Evolutionary conservation across 148 eudicot species (phyloP).

Genomic region (Talinum fruticosum): DNA sequence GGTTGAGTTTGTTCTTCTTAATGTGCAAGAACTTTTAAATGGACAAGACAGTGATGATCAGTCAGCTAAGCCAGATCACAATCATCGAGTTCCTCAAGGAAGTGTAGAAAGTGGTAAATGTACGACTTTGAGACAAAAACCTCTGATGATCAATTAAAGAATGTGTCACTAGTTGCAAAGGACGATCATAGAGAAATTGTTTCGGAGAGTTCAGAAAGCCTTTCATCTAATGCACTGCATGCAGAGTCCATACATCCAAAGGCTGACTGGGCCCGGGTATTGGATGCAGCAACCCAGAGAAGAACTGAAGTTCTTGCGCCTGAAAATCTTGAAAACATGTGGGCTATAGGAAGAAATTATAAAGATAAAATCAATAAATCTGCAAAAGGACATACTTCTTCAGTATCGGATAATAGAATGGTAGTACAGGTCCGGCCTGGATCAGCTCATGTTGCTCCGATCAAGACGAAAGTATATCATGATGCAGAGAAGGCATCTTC

Average conservation of each 20-base stretch:
- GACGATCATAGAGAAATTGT: slow-evolving; percentile 29
- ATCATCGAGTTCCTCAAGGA: slow-evolving; percentile 35
- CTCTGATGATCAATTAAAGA: slow-evolving; percentile 34
- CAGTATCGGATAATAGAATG: slow-evolving; percentile 32
- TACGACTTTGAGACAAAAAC: slow-evolving; percentile 23
- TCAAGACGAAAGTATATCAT: slow-evolving; percentile 22
- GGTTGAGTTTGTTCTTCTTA: slow-evolving; percentile 70
- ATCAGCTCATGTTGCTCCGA: slow-evolving; percentile 29
- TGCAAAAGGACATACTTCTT: slow-evolving; percentile 36
- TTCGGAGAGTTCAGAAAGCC: slow-evolving; percentile 37
- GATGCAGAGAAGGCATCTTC: slow-evolving; percentile 26
- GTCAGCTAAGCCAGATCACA: slow-evolving; percentile 38
- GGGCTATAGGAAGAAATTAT: slow-evolving; percentile 91
- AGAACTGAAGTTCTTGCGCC: slow-evolving; percentile 94
- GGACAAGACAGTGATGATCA: slow-evolving; percentile 46
- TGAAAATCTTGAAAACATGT: slow-evolving; percentile 96
- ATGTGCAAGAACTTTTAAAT: slow-evolving; percentile 40
- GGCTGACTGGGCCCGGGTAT: slow-evolving; percentile 77
- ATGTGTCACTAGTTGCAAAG: slow-evolving; percentile 20
- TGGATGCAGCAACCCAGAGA: slow-evolving; percentile 93
- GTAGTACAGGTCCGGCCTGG: slow-evolving; percentile 28
- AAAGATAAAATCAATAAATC: slow-evolving; percentile 63
- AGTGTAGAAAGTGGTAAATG: slow-evolving; percentile 31
- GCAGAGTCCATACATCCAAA: slow-evolving; percentile 51
- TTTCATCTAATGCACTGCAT: slow-evolving; percentile 26